These are phyloP conservation scores for Vitis labrusca DNA, from an alignment of 164 flowering plant genomes.

Conservation along the genomic window DNA sequence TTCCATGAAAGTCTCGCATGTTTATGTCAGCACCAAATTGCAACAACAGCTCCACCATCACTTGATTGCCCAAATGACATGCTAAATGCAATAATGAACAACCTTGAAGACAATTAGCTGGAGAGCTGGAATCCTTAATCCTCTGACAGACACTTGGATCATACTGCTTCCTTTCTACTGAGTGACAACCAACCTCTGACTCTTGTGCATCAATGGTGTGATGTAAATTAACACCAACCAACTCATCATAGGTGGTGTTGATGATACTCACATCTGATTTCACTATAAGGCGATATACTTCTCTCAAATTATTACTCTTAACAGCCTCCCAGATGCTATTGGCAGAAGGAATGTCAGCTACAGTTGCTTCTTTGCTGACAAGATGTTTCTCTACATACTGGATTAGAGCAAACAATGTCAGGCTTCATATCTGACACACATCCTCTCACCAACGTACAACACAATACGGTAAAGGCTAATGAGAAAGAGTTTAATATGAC, in stretches of 20 bases:
- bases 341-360: conserved; percentile 28
- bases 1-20: conserved; percentile 74
- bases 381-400: conserved; percentile 82
- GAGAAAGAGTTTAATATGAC: background rate
- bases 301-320: conserved; percentile 48
- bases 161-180: conserved; percentile 13
- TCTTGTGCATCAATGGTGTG: conserved; percentile 34
- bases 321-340: conserved; percentile 81
- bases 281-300: conserved; percentile 69
- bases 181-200: conserved; percentile 7
- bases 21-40: conserved; percentile 86
- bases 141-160: conserved; percentile 55
- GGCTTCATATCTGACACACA: background rate
- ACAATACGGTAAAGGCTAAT: background rate
- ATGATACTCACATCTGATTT: conserved; percentile 44
- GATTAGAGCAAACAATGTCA: conserved; percentile 15
- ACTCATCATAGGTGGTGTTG: conserved; percentile 63
- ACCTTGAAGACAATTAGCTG: conserved; percentile 62
- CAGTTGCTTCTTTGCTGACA: conserved; percentile 35
- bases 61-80: conserved; percentile 51
- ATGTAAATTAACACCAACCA: conserved; percentile 23
- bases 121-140: conserved; percentile 41
- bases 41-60: conserved; percentile 81
- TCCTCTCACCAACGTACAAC: background rate
- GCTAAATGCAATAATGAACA: conserved; percentile 88